A percentile compares a stretch with the other conserved stretches of the same genome.
Evolutionary conservation across 1,284 basidiomycete species (phyloP).

Genomic region (Pisolithus thermaeus): DNA sequence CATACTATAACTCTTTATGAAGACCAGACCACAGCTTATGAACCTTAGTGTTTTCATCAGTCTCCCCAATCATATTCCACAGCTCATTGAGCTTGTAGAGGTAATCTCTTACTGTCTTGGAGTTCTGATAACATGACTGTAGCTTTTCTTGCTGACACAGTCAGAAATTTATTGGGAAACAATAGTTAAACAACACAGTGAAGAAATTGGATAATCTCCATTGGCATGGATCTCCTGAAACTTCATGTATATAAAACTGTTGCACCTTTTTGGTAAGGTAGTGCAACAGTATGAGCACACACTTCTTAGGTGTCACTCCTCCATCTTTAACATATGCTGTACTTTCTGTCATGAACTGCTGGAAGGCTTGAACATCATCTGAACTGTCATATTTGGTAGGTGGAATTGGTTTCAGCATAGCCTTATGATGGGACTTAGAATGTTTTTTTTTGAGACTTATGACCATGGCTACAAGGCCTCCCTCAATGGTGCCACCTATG

Average conservation of each 20-base stretch:
- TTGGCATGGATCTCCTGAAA: slow-evolving; percentile 10
- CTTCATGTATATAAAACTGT: slow-evolving; percentile 33
- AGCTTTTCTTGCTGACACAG: slow-evolving; percentile 12
- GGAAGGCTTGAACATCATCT: slow-evolving; percentile 16
- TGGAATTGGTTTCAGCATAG: neutral
- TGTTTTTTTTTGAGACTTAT: neutral
- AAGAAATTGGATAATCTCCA: slow-evolving; percentile 14
- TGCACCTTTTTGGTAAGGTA: too few relatives aligned
- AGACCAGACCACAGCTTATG: slow-evolving; percentile 33
- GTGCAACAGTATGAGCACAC: too few relatives aligned
- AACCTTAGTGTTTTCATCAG: slow-evolving; percentile 21
- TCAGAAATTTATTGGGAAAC: slow-evolving; percentile 23
- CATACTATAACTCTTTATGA: slow-evolving; percentile 17
- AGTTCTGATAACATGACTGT: slow-evolving; percentile 18
- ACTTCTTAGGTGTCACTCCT: too few relatives aligned
- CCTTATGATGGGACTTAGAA: neutral
- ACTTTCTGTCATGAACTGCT: slow-evolving; percentile 27
- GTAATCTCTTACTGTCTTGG: slow-evolving; percentile 16
- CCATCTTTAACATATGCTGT: slow-evolving; percentile 19
- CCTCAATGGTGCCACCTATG: neutral
- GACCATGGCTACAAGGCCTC: neutral
- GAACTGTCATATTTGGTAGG: slow-evolving; percentile 8
- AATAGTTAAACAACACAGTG: slow-evolving; percentile 10
- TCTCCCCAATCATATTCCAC: slow-evolving; percentile 22
- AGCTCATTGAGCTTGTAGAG: slow-evolving; percentile 19